A percentile compares a stretch with the other conserved stretches of the same genome.
phyloP scores from a whole-genome alignment of 2,329 filamentous ascomycete genomes.

The Fusarium tjaetaba region DNA sequence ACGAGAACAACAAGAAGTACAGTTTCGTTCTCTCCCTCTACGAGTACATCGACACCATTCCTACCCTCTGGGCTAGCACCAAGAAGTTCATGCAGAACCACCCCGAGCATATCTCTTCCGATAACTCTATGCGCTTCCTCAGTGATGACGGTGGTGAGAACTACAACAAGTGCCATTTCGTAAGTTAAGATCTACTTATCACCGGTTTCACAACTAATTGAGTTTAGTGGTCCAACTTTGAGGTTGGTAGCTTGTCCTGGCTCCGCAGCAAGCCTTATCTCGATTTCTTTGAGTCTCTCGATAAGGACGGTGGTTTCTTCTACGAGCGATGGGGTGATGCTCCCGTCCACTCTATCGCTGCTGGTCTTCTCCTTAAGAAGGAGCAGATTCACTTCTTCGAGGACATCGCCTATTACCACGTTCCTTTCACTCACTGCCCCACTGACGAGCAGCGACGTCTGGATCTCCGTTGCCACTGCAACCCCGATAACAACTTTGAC shows the following conservation, averaged over 20 bases:
- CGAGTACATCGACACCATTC: conserved; percentile 96
- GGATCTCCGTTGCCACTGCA: conserved; percentile 91
- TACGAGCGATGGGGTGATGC: conserved; percentile 99
- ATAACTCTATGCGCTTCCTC: conserved; percentile 90
- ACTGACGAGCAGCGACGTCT: conserved; percentile 86
- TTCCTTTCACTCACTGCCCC: conserved; percentile 97
- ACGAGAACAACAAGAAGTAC: conserved; percentile 97
- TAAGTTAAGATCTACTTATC: conserved; percentile 55
- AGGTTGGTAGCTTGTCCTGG: conserved; percentile 94
- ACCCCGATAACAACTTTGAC: conserved; percentile 97
- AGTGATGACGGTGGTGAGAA: conserved; percentile 90
- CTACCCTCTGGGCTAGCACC: conserved; percentile 92
- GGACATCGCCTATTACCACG: conserved; percentile 97
- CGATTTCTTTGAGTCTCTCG: conserved; percentile 90
- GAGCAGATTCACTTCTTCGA: conserved; percentile 98
- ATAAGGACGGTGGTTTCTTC: conserved; percentile 95
- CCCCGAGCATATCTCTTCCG: conserved; percentile 85
- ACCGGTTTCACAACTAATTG: conserved; percentile 25
- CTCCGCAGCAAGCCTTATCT: conserved; percentile 87
- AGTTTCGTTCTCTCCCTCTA: conserved; percentile 95
- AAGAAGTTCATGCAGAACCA: conserved; percentile 93
- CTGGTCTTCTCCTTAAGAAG: conserved; percentile 86
- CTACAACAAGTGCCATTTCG: conserved; percentile 98
- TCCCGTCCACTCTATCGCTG: conserved; percentile 97
- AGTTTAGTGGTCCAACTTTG: conserved; percentile 95